Conservation (phyloP, 495 filamentous ascomycete genomes). For the Aspergillus indologenus region DNA sequence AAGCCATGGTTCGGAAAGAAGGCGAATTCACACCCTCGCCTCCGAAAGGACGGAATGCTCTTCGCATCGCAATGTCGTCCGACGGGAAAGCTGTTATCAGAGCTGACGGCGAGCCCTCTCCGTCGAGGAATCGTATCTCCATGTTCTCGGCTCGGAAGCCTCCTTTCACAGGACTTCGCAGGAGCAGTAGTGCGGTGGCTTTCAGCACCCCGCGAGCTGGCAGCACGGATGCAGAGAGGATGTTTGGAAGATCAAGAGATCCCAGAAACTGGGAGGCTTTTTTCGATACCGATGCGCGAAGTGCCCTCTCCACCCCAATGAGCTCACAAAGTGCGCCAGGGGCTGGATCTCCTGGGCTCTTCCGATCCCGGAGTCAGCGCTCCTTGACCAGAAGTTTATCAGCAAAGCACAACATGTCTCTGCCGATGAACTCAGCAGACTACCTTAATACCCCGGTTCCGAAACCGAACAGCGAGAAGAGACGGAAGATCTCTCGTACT, state of each 20-base stretch:
- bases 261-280: conserved; percentile 81
- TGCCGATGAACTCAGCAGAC: conserved; percentile 41
- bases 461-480: conserved; percentile 52
- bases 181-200: conserved; percentile 57
- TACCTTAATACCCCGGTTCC: conserved; percentile 43
- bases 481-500: conserved; percentile 59
- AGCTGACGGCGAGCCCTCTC: conserved; percentile 46
- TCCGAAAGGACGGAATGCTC: conserved; percentile 48
- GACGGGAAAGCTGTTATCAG: conserved; percentile 52
- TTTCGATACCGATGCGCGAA: conserved; percentile 68
- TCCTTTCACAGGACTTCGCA: conserved; percentile 55
- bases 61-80: conserved; percentile 49
- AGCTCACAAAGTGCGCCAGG: conserved; percentile 70
- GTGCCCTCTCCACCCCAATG: conserved; percentile 67
- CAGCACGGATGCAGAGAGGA: conserved; percentile 34
- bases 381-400: conserved; percentile 36
- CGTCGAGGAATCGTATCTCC: conserved; percentile 51
- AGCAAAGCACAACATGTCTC: conserved; percentile 55
- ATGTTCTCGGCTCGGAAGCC: conserved; percentile 49
- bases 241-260: conserved; percentile 72
- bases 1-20: conserved; percentile 71
- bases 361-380: conserved; percentile 62
- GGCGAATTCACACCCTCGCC: conserved; percentile 68
- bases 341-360: conserved; percentile 64
- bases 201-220: conserved; percentile 33